Percentiles rank a stretch among this genome's conserved stretches.
Conservation (phyloP, 108 stramenopile genomes). For the Conticribra guillardii region DNA sequence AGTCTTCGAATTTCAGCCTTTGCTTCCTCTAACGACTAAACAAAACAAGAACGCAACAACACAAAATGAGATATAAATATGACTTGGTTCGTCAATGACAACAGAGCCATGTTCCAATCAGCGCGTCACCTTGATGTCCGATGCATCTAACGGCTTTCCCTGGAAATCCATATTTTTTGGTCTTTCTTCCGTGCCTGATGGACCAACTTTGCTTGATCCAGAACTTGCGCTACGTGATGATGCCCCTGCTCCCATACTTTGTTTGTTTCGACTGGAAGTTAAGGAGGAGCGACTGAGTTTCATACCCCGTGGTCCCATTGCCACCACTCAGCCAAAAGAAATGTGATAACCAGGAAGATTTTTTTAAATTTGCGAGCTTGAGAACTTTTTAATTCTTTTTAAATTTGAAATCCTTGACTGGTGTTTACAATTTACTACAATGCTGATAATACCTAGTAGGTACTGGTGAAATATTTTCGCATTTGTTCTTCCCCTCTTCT, state of each 20-base stretch:
- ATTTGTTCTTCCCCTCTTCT: no score
- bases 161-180: slow-evolving; percentile 7
- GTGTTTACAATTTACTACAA: no score
- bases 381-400: no score
- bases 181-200: background rate
- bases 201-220: slow-evolving; percentile 7
- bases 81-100: background rate
- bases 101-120: background rate
- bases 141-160: slow-evolving; percentile 36
- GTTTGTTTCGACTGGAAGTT: no score
- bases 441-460: no score
- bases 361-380: no score
- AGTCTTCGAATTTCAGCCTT: slow-evolving; percentile 51
- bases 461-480: no score
- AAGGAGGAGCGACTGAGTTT: no score
- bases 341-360: no score
- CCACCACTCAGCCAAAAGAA: no score
- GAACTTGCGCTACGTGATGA: slow-evolving; percentile 13
- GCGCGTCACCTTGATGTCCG: slow-evolving; percentile 26
- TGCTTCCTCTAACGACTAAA: slow-evolving; percentile 45
- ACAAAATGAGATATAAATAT: background rate
- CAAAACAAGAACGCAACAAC: background rate
- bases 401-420: no score
- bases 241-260: slow-evolving; percentile 37
- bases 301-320: no score